Base-by-base conservation (phyloP, 1,139 yeast genomes). In the Hyphopichia burtonii region DNA sequence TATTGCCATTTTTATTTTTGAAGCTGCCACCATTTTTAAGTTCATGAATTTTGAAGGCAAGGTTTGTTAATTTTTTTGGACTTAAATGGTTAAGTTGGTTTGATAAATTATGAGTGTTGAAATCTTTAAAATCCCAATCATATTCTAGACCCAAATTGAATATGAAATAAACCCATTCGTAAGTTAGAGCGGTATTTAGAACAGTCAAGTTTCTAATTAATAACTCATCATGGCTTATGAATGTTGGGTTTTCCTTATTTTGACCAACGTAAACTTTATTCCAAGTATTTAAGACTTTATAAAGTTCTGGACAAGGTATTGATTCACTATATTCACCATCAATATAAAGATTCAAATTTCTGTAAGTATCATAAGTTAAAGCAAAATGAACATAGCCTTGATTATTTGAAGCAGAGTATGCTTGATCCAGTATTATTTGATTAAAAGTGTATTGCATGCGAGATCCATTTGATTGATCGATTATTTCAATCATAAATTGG, bases 241-340 rank as follows among this genome's bases (percentile, higher is more conserved):
- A 30, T 6, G 37, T 43, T 28, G 39, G 31, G 14, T 42, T 40
- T 7, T 47, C 48, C 3, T 47, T 51, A 12, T 37, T 35, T 28
- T 58, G 62, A 2, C 76, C 74, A 27, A 73, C 56, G 41, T 68
- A 67, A 0, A 71, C 40, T 44, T 71, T 72, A 48, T 70, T 66
- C 76, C 76, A 73, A 4, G 49, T 49, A 12, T 56, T 54, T 2
- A 66, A 44, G 15, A 52, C 52, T 41, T 63, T 62, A 34, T 52
- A 50, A 5, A 71, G 50, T 15, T 64, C 66, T 1, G 76, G 68
- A 42, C 75, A 69, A 1, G 78, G 77, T 9, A 72, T 69, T 11
- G 73, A 68, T 46, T 73, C 78, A 37, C 72, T 62, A 44, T 69
- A 69, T 37, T 71, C 74, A 4, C 78, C 78, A 48, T 73, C 66